Evolutionary conservation across 805 yeast genomes (phyloP).

Genomic region (Groenewaldozyma tartarivorans): DNA sequence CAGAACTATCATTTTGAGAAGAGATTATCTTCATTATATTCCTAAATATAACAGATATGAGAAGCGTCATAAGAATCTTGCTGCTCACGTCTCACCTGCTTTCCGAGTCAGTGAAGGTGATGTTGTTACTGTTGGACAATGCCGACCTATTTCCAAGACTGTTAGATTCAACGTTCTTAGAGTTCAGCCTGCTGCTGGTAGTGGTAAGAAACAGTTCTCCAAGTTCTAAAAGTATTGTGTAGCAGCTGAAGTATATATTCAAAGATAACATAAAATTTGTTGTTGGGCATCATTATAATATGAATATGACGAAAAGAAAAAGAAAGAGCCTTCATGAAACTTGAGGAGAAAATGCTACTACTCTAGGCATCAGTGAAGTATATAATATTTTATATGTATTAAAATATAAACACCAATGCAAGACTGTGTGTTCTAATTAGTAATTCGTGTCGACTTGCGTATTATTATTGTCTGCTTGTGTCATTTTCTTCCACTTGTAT

Average conservation of each 20-base stretch:
- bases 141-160: constrained; percentile 99
- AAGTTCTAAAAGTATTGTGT: constrained; percentile 61
- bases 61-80: constrained; percentile 99
- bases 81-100: constrained; percentile 99
- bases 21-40: constrained; percentile 99
- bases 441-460: no score
- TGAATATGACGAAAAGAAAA: no score
- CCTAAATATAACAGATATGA: constrained; percentile 99
- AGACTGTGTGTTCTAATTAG: no score
- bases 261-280: no score
- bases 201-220: constrained; percentile 83
- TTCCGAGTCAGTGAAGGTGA: constrained; percentile 99
- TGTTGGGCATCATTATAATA: no score
- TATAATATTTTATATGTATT: no score
- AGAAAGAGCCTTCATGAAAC: no score
- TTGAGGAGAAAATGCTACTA: no score
- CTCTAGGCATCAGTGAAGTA: no score
- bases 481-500: constrained; percentile 89
- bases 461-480: no score
- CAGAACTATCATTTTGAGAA: constrained; percentile 99
- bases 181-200: constrained; percentile 82
- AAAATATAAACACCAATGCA: no score
- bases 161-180: constrained; percentile 99
- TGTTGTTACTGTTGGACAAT: constrained; percentile 98
- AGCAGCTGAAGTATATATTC: no score